Evolutionary conservation across 345 rosid genomes (phyloP).

Genomic region (Raphanus raphanistrum): DNA sequence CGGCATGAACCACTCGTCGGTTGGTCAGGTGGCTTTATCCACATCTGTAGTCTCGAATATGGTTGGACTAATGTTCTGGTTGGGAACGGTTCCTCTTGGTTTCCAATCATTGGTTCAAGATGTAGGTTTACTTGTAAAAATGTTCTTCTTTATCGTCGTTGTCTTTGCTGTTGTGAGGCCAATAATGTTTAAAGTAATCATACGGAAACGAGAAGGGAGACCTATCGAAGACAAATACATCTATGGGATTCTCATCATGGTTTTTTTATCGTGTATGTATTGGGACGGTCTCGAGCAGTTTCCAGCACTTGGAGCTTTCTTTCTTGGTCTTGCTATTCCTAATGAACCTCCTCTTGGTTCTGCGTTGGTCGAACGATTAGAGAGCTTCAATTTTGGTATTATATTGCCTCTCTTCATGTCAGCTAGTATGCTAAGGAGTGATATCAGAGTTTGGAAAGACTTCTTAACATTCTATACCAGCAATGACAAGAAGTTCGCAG

Average conservation of each 20-base stretch:
- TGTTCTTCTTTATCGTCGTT: background rate
- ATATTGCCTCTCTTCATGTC: conserved; percentile 35
- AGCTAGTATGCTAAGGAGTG: conserved; percentile 20
- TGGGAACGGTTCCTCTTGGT: background rate
- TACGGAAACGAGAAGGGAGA: conserved; percentile 32
- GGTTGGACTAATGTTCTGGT: background rate
- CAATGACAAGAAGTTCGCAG: conserved; percentile 20
- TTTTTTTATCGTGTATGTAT: conserved; percentile 21
- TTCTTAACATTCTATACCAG: background rate
- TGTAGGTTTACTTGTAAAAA: background rate
- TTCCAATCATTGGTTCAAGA: background rate
- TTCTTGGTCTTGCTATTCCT: conserved; percentile 47
- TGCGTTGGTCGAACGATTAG: conserved; percentile 41
- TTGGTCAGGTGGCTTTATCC: conserved; percentile 49
- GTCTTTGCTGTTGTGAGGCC: conserved; percentile 28
- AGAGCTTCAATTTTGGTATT: conserved; percentile 36
- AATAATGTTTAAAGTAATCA: conserved; percentile 24
- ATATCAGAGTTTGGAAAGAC: conserved; percentile 2
- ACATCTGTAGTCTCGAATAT: conserved; percentile 41
- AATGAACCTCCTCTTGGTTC: conserved; percentile 54
- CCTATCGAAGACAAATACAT: conserved; percentile 37
- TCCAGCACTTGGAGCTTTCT: conserved; percentile 42
- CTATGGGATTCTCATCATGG: conserved; percentile 24
- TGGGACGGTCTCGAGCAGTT: background rate
- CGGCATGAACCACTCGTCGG: conserved; percentile 50